Base-by-base conservation (phyloP, 768 basidiomycete species). In the Leccinum barrowsii region DNA sequence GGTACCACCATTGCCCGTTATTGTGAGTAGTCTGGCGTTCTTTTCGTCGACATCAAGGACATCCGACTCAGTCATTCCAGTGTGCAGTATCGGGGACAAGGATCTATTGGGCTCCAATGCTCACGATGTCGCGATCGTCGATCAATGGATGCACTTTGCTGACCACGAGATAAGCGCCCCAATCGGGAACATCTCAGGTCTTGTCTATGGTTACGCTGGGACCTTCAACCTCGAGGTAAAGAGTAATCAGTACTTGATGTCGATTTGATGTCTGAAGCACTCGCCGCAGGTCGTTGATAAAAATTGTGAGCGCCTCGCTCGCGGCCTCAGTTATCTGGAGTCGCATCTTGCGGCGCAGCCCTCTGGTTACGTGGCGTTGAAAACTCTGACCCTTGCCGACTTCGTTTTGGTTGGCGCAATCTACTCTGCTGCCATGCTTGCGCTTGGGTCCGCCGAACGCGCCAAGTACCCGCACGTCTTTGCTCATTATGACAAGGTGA, bases 1-100 rank as follows among this genome's bases (percentile, higher is more conserved):
- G 67, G 67, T 0, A 17, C 59, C n/a, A 26, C 61, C 35, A 69
- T 69, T 32, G 67, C 63, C 4, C 65, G 61, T 19, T 67, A 69
- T 40, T 17, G 65, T 66, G 51, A 57, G 64, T 69, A 11, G 1
- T 19, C 22, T 1, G 12, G 6, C 4, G 5, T 6, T 30, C 13
- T 7, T 21, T 17, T 7, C 0, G 17, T 15, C 0, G 17, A 26
- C 10, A 3, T 34, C 50, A 15, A 22, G n/a, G 19, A 22, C 12
- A 2, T 1, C 6, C 11, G 42, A 24, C 21, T 30, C 19, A 7
- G 1, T 19, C 21, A 5, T 13, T 37, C 2, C 10, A 66, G 64
- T 65, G 46, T 51, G 65, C 51, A 63, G 56, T 15, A 53, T 65
- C 13, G 64, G 64, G 8, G 58, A 50, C 1, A 28, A 52, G 11